Evolutionary conservation across 225 moss, liverwort and hornwort genomes (phyloP), one percentile per base, ranked within the genome.

Genomic region (Asterella californica): DNA sequence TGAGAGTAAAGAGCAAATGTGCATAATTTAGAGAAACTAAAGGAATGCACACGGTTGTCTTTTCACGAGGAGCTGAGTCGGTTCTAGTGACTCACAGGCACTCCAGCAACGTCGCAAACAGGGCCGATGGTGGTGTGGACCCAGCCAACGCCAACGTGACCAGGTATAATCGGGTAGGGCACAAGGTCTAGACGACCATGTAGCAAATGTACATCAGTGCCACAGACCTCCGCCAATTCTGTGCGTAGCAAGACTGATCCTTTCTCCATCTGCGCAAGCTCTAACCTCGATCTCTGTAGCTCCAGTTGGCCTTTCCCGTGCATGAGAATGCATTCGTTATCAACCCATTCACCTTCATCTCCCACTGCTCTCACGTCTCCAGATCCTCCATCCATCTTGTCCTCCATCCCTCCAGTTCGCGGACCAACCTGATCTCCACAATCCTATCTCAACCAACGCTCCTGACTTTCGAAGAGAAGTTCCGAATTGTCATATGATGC

Each of bases 111-210:
- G 45, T 94, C 94, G 46, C 68, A 79, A n/a, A 92, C 81, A 2
- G 47, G 77, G 76, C 91, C 94, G 30, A 83, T 89, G 17, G 77
- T 80, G 0, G 84, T 74, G 62, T 90, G 84, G 57, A 92, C 90
- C 62, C 87, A 85, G 57, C 94, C 94, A 19, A 94, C 94, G 50
- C 85, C 92, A 68, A 94, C 94, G 80, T 94, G 94, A 67, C 94
- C 92, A 70, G 92, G 92, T 46, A 92, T 94, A 62, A 94, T 94
- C 68, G 94, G 94, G 86, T 90, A 90, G 2, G 92, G 90, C 74
- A 94, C 92, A 14, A 84, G 84, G 81, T 92, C 90, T 27, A 94
- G 88, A 61, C 92, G 88, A 34, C 90, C 87, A 73, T 94, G 94
- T 54, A 82, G 63, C 32, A 94, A 70, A 75, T 94, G 94, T 54